These are phyloP conservation scores for Sonneratia caseolaris DNA, from an alignment of 345 rosid species.

Conservation along the genomic window DNA sequence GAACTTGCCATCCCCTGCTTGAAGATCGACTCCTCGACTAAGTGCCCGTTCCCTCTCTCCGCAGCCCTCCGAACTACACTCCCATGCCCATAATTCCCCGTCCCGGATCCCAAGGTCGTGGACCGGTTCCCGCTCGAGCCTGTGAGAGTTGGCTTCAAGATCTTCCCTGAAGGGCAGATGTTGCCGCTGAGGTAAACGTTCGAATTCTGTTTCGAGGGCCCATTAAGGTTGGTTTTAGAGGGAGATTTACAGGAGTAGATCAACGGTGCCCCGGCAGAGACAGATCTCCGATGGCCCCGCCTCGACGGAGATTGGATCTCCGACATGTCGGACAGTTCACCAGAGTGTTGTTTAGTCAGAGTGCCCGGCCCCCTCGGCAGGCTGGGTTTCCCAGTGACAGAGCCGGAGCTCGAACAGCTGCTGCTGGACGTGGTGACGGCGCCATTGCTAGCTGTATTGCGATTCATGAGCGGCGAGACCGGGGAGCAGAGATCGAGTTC, in stretches of 20 bases:
- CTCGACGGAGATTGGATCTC: conserved; percentile 39
- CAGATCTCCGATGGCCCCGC: conserved; percentile 72
- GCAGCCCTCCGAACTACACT: conserved; percentile 55
- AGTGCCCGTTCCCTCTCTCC: background rate
- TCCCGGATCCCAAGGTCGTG: conserved; percentile 60
- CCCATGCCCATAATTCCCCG: conserved; percentile 88
- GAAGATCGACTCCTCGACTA: conserved; percentile 1
- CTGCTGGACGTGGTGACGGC: conserved; percentile 8
- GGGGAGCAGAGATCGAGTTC: conserved; percentile 87
- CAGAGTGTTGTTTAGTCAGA: conserved; percentile 33
- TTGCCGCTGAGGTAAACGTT: conserved; percentile 61
- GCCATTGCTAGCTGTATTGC: conserved; percentile 17
- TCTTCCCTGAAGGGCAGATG: conserved; percentile 86
- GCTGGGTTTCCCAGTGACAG: conserved; percentile 28
- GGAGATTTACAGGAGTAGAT: conserved; percentile 48
- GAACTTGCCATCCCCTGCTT: conserved; percentile 12
- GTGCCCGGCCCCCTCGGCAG: conserved; percentile 12
- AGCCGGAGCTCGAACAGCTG: conserved; percentile 47
- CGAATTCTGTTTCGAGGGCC: background rate
- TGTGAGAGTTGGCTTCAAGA: conserved; percentile 51
- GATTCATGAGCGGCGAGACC: conserved; percentile 55
- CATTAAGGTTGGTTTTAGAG: conserved; percentile 10
- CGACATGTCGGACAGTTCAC: conserved; percentile 35
- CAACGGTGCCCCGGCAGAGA: conserved; percentile 59
- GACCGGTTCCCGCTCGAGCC: conserved; percentile 37